Conservation (phyloP, 2,329 filamentous ascomycete genomes). For the Nigrograna mackinnonii region DNA sequence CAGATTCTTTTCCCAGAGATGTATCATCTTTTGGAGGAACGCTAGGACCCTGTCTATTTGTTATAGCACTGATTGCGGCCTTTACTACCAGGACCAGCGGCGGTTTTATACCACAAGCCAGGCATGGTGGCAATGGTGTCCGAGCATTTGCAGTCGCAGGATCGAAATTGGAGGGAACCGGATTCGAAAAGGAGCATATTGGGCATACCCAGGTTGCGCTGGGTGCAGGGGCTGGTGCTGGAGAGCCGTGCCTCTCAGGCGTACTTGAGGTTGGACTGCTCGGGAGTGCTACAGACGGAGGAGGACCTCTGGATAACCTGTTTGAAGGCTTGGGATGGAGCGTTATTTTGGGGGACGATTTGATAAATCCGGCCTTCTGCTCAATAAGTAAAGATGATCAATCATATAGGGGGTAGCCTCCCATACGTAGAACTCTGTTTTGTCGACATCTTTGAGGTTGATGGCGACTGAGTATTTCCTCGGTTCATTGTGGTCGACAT, state of each 20-base stretch:
- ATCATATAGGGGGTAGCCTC: background rate
- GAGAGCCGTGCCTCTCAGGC: conserved; percentile 40
- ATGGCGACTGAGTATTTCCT: conserved; percentile 82
- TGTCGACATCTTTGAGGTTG: conserved; percentile 88
- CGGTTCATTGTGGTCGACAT: conserved; percentile 87
- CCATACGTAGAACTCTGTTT: conserved; percentile 82
- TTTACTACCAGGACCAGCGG: conserved; percentile 81
- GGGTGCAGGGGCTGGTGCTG: conserved; percentile 55
- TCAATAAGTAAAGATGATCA: background rate
- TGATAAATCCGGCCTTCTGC: conserved; percentile 84
- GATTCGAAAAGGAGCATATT: conserved; percentile 94
- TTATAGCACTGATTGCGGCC: conserved; percentile 77
- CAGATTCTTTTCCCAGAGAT: conserved; percentile 29
- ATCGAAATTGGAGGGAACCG: conserved; percentile 91
- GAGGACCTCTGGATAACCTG: conserved; percentile 59
- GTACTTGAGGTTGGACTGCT: conserved; percentile 29
- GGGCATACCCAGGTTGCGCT: conserved; percentile 91
- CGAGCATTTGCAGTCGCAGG: conserved; percentile 77
- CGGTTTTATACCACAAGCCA: conserved; percentile 93
- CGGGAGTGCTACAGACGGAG: conserved; percentile 39
- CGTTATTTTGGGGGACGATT: conserved; percentile 92
- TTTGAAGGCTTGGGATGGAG: conserved; percentile 81
- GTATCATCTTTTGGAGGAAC: conserved; percentile 35
- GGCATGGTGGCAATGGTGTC: conserved; percentile 81
- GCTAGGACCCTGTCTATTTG: conserved; percentile 52